Base-by-base conservation (phyloP, 2,329 filamentous ascomycete genomes). In the Alternaria incomplexa region DNA sequence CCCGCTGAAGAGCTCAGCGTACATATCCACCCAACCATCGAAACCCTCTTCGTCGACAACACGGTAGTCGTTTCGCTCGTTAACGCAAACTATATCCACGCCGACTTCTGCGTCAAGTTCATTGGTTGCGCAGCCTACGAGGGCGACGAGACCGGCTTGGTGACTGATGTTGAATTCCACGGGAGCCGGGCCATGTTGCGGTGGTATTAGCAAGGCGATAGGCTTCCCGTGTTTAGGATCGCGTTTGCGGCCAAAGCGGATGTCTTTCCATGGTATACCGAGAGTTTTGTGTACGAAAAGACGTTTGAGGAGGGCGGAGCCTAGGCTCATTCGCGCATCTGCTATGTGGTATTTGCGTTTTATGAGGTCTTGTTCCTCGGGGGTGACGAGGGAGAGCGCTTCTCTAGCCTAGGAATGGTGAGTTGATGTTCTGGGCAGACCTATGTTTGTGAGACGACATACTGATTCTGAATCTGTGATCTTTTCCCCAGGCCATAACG, bases 121-220 rank as follows among this genome's bases (percentile, higher is more conserved):
- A 2, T 65, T 57, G 1, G 67, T 73, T 46, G 64, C 80, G 69
- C 77, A 80, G 72, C 68, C 89, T 12, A 91, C 84, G 28, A 94
- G 82, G 3, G 87, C 87, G 0, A 93, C 91, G 15, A 95, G 81
- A 2, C 92, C 91, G 9, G 89, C 90, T 82, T 95, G 92, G 78
- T 95, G 92, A 48, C 88, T 90, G 58, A 94, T 86, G 79, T 95
- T 95, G 84, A 95, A 94, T 66, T 90, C 87, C 40, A 89, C 78
- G 63, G 80, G 70, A 67, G 81, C 48, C 58, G 68, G 55, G 4
- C 55, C 59, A 20, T 48, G 23, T 23, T 55, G 46, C 12, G 62
- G 62, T 26, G 55, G 59, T 9, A 20, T 20, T 62, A 81, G 67
- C 70, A 86, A 78, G 59, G 85, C 81, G 76, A 83, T 78, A 66